These are phyloP conservation scores for Oemleria cerasiformis DNA, from an alignment of 306 rosid species.

Conservation along the genomic window DNA sequence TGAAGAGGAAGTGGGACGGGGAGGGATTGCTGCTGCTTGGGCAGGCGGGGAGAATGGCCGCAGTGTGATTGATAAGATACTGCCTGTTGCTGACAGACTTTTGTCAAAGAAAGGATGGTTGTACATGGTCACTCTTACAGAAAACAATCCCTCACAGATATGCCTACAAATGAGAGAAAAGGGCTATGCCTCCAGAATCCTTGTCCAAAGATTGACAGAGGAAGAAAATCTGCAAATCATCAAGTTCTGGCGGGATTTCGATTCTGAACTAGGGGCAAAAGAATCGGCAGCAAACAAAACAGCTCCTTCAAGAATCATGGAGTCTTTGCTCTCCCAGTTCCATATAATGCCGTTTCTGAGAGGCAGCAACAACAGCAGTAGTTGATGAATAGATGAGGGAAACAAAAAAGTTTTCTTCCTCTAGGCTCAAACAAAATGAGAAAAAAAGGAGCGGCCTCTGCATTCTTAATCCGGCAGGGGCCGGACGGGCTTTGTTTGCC, in stretches of 20 bases:
- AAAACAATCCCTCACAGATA: constrained; percentile 74
- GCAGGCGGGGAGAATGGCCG: constrained; percentile 98
- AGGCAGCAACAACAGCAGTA: constrained; percentile 33
- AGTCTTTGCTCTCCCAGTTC: constrained; percentile 46
- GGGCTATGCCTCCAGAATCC: constrained; percentile 78
- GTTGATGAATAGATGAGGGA: constrained; percentile 21
- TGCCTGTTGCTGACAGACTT: constrained; percentile 64
- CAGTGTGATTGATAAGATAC: constrained; percentile 67
- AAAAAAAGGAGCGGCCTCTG: too few species aligned
- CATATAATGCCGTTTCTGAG: constrained; percentile 36
- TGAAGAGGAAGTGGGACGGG: constrained; percentile 82
- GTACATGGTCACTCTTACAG: constrained; percentile 77
- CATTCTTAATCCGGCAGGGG: too few species aligned
- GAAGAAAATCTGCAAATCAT: constrained; percentile 89
- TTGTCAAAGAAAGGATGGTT: constrained; percentile 88
- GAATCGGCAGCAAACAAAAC: constrained; percentile 32
- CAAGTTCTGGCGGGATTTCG: constrained; percentile 80
- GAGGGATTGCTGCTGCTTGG: constrained; percentile 82
- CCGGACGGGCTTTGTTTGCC: too few species aligned
- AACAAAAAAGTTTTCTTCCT: not conserved
- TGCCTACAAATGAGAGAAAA: constrained; percentile 71
- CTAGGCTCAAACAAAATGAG: too few species aligned
- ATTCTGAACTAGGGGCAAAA: constrained; percentile 29
- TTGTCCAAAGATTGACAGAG: constrained; percentile 84
- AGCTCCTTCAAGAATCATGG: constrained; percentile 30